Evolutionary conservation across 2,329 filamentous ascomycete genomes (phyloP), one percentile per base, ranked within the genome.

Genomic region (Monosporascus sp.): DNA sequence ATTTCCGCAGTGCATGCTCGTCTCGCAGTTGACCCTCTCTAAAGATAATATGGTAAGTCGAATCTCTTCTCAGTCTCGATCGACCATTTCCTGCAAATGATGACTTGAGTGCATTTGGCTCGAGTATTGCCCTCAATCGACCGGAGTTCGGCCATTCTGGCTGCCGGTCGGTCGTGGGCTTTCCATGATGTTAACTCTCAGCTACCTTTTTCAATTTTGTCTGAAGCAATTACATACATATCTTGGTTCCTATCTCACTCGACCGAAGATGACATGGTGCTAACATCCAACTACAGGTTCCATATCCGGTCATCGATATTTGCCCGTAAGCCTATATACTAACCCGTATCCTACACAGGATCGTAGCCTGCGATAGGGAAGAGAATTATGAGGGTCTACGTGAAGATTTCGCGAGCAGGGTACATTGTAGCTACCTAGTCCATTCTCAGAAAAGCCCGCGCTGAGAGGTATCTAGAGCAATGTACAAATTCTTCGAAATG

Each of bases 91-190:
- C 66, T 70, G 71, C 71, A 70, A 70, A 91, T 95, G 93, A 97
- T 97, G 93, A 97, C 93, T 90, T 93, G 93, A 97, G 93, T 92
- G 93, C 93, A 97, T 97, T 97, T 97, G 93, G 93, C 93, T 97
- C 90, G 93, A 97, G 93, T 81, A 96, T 91, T 84, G 84, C 78
- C 74, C 76, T 79, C 76, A 74, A 76, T 69, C 72, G 66, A 73
- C 73, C 77, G 77, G 78, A 78, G 74, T 49, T 54, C 76, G 74
- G 78, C 86, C 88, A 85, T 96, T 87, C 82, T 93, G 90, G 87
- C 79, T 73, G 76, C 75, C 74, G 74, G 75, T 65, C 61, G 70
- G 75, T 72, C 71, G 77, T 76, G 76, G 76, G 78, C 81, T 83
- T 86, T 96, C 93, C 82, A 83, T 97, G 93, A 97, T 97, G 93